Conservation (phyloP, 2,329 filamentous ascomycete species). For the Aspergillus pseudoviridinutans region DNA sequence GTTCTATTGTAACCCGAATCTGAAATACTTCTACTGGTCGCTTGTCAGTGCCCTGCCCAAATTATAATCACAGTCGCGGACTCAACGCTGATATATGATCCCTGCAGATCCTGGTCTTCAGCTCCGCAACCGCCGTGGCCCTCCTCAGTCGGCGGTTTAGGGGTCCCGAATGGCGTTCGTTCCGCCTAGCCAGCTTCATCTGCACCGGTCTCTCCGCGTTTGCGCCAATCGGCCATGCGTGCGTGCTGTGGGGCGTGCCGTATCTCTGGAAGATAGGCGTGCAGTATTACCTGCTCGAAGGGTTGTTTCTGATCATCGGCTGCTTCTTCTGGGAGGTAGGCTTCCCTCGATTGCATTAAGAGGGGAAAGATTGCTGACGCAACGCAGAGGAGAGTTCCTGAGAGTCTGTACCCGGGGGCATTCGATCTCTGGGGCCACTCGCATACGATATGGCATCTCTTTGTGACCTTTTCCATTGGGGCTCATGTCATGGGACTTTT, state of each 20-base stretch:
- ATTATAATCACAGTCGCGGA: background rate
- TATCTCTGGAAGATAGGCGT: conserved; percentile 25
- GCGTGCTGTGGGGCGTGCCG: conserved; percentile 21
- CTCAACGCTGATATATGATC: background rate
- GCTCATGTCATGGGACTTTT: conserved; percentile 30
- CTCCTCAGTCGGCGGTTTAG: conserved; percentile 34
- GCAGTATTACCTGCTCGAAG: conserved; percentile 32
- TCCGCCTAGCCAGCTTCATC: conserved; percentile 27
- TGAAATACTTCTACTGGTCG: conserved; percentile 31
- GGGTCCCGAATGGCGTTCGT: conserved; percentile 23
- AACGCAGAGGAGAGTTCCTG: conserved; percentile 17
- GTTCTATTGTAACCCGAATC: conserved; percentile 30
- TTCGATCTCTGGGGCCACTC: conserved; percentile 35
- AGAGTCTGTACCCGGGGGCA: conserved; percentile 24
- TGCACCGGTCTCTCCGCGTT: conserved; percentile 31
- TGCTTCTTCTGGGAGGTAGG: conserved; percentile 22
- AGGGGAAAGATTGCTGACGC: no score
- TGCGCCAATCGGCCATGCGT: conserved; percentile 30
- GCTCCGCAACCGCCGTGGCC: conserved; percentile 26
- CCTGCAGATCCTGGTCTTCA: conserved; percentile 26
- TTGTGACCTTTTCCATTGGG: conserved; percentile 38
- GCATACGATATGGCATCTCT: conserved; percentile 32
- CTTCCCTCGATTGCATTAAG: no score
- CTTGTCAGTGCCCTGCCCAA: conserved; percentile 22
- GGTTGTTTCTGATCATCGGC: conserved; percentile 26